Conservation (phyloP, 495 filamentous ascomycete species). For the Amorphotheca resinae region DNA sequence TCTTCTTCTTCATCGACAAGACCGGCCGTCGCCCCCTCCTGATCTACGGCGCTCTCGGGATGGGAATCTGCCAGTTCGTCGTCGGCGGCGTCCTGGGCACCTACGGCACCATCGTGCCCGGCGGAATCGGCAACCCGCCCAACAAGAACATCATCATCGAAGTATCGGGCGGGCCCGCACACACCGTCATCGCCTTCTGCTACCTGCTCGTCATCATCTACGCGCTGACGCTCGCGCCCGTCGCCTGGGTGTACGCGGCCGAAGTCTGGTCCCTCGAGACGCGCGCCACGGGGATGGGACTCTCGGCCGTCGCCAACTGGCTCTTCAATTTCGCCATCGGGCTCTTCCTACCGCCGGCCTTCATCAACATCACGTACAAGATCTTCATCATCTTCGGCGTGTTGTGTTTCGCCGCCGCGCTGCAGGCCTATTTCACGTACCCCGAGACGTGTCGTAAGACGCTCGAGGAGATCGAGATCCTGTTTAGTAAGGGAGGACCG, state of each 20-base stretch:
- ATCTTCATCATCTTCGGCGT: conserved; percentile 65
- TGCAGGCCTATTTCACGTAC: conserved; percentile 55
- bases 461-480: conserved; percentile 54
- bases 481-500: conserved; percentile 45
- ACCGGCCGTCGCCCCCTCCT: conserved; percentile 63
- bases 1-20: conserved; percentile 61
- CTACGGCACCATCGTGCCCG: conserved; percentile 37
- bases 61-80: conserved; percentile 58
- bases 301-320: conserved; percentile 60
- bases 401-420: conserved; percentile 48
- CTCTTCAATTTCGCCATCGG: conserved; percentile 66
- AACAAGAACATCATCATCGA: conserved; percentile 56
- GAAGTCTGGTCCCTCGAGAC: conserved; percentile 68
- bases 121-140: conserved; percentile 37
- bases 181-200: conserved; percentile 59
- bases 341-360: conserved; percentile 56
- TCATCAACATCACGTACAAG: conserved; percentile 61
- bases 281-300: conserved; percentile 56
- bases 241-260: conserved; percentile 64
- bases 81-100: conserved; percentile 43
- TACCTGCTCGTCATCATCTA: conserved; percentile 64
- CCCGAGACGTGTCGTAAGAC: conserved; percentile 61
- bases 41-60: conserved; percentile 54
- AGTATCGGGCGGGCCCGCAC: conserved; percentile 46
- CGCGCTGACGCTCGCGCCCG: conserved; percentile 55